Conservation (phyloP, 208 protist genomes). For the Blastocrithidia nonstop region DNA sequence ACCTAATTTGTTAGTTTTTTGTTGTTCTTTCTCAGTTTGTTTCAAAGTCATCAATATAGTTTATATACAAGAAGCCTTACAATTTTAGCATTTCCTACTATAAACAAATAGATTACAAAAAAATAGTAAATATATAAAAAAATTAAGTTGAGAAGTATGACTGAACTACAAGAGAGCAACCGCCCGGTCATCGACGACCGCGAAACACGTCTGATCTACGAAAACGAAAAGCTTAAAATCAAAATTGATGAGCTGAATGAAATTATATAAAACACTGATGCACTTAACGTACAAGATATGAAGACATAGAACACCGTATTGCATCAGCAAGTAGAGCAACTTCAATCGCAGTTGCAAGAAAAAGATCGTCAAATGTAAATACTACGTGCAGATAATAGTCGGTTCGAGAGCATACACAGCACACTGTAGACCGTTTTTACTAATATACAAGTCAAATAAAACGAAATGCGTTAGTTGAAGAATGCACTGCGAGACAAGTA, state of each 20-base stretch:
- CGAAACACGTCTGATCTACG: constrained; percentile 20
- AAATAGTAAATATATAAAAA: too few relatives aligned
- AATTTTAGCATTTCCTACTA: too few relatives aligned
- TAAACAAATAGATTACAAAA: too few relatives aligned
- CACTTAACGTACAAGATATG: constrained; percentile 12
- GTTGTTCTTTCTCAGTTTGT: too few relatives aligned
- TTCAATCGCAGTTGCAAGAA: constrained; percentile 25
- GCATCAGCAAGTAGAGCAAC: constrained; percentile 6
- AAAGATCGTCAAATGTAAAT: constrained; percentile 21
- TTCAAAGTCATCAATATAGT: too few relatives aligned
- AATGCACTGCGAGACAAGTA: constrained; percentile 12
- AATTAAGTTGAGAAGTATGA: too few relatives aligned
- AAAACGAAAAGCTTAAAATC: constrained; percentile 51
- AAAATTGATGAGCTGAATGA: constrained; percentile 14
- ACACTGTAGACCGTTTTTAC: constrained; percentile 13
- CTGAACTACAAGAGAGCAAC: too few relatives aligned
- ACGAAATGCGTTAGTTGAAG: constrained; percentile 16
- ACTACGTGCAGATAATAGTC: constrained; percentile 13
- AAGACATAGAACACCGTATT: constrained; percentile 14
- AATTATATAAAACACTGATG: constrained; percentile 15
- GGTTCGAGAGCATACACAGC: constrained; percentile 27
- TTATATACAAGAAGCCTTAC: too few relatives aligned
- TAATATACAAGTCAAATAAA: constrained; percentile 13
- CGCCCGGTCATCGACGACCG: too few relatives aligned
- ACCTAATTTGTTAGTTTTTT: too few relatives aligned